phyloP scores from a whole-genome alignment of 225 moss, liverwort and hornwort species.

The Ulota crispa region DNA sequence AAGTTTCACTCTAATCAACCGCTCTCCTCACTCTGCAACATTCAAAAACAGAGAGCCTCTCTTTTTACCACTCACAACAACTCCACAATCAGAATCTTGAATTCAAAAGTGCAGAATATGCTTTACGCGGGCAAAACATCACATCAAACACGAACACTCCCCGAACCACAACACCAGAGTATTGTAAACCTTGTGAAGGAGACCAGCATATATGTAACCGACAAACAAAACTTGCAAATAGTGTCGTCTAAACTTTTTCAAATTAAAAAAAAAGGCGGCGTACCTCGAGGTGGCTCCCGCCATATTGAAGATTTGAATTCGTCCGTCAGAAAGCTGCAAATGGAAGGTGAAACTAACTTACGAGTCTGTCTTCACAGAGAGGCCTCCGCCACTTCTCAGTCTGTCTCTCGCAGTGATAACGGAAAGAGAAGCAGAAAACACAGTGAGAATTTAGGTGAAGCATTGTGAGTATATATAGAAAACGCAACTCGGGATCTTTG shows the following conservation, averaged over 20 bases:
- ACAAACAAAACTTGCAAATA: neutral
- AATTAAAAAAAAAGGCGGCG: too few relatives aligned
- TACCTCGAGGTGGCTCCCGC: conserved; percentile 39
- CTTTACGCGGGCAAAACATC: neutral
- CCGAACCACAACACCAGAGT: neutral
- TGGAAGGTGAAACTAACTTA: neutral
- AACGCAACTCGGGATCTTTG: neutral
- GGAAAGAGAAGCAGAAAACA: neutral
- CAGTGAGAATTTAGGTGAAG: neutral
- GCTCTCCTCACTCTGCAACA: neutral
- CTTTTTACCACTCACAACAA: neutral
- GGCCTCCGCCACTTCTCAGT: neutral
- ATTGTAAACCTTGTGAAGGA: too few relatives aligned
- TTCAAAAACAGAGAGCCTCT: neutral
- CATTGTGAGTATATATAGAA: neutral
- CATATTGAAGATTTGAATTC: neutral
- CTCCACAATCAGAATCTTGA: neutral
- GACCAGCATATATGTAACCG: too few relatives aligned
- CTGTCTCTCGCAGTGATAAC: neutral
- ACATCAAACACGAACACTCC: neutral
- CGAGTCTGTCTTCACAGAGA: neutral
- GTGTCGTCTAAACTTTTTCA: neutral
- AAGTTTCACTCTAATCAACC: neutral
- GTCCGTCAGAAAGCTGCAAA: neutral
- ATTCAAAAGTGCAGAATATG: conserved; percentile 11